A percentile compares a stretch with the other conserved stretches of the same genome.
phyloP scores from a whole-genome alignment of 176 grass and related monocot genomes.

The Phyllostachys edulis region DNA sequence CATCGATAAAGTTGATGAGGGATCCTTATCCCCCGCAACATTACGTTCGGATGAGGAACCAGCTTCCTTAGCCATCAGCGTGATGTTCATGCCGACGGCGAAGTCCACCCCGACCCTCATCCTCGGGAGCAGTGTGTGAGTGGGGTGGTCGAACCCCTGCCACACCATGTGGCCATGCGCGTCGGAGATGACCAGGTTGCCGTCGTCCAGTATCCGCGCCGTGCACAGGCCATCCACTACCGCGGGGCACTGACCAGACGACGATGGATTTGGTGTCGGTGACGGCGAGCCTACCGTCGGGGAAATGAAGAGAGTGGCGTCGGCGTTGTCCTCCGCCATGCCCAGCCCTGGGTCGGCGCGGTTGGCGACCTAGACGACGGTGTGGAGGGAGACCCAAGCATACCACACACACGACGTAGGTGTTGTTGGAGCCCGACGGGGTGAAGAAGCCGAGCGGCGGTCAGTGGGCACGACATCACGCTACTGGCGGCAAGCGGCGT shows the following conservation, averaged over 20 bases:
- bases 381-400: constrained; percentile 23
- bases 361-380: constrained; percentile 67
- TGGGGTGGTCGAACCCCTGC: constrained; percentile 79
- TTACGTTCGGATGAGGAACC: too few relatives aligned
- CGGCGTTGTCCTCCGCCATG: background rate
- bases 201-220: constrained; percentile 44
- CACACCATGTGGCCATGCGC: constrained; percentile 26
- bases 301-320: constrained; percentile 36
- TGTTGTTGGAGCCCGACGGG: constrained; percentile 42
- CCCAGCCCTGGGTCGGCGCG: constrained; percentile 36
- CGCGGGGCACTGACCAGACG: too few relatives aligned
- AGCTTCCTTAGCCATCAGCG: too few relatives aligned
- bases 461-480: too few relatives aligned
- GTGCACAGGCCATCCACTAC: background rate
- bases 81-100: background rate
- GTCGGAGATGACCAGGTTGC: constrained; percentile 43
- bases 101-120: constrained; percentile 66
- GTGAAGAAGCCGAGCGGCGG: constrained; percentile 52
- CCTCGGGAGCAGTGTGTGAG: constrained; percentile 55
- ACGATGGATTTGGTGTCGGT: background rate
- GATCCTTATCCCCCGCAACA: too few relatives aligned
- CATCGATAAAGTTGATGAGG: too few relatives aligned
- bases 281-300: constrained; percentile 31
- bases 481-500: too few relatives aligned
- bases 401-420: constrained; percentile 57